Conservation (phyloP, 306 rosid genomes). For the Vigna mungo region DNA sequence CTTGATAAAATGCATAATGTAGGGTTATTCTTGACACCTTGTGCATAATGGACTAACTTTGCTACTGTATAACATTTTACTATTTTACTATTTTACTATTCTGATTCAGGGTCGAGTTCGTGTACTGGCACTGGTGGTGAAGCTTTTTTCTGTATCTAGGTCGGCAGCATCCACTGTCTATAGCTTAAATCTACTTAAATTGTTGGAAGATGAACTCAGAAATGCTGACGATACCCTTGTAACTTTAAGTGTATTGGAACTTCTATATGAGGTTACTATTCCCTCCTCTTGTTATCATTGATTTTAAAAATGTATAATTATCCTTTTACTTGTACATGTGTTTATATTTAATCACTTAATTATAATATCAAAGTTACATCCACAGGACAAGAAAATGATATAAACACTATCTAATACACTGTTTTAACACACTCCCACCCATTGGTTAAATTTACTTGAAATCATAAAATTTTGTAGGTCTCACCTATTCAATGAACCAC, state of each 20-base stretch:
- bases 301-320: slow-evolving; percentile 1
- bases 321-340: slow-evolving; percentile 16
- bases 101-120: slow-evolving; percentile 85
- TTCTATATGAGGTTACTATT: slow-evolving; percentile 79
- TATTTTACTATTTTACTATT: slow-evolving; percentile 22
- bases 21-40: neutral
- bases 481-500: neutral
- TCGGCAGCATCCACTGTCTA: slow-evolving; percentile 69
- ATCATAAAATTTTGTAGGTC: neutral
- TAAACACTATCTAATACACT: neutral
- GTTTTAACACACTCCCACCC: neutral
- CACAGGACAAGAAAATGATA: neutral
- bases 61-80: slow-evolving; percentile 30
- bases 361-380: slow-evolving; percentile 6
- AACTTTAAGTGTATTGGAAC: slow-evolving; percentile 86
- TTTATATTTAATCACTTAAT: slow-evolving; percentile 20
- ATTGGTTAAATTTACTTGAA: neutral
- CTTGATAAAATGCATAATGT: slow-evolving; percentile 2
- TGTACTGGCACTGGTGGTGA: slow-evolving; percentile 85
- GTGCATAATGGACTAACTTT: slow-evolving; percentile 36
- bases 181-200: slow-evolving; percentile 69
- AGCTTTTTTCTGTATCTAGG: slow-evolving; percentile 79
- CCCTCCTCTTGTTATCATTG: slow-evolving; percentile 21
- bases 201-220: slow-evolving; percentile 79
- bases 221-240: slow-evolving; percentile 76